A percentile compares a stretch with the other conserved stretches of the same genome.
Evolutionary conservation across 2,329 filamentous ascomycete species (phyloP).

Genomic region (Neobulgaria alba): DNA sequence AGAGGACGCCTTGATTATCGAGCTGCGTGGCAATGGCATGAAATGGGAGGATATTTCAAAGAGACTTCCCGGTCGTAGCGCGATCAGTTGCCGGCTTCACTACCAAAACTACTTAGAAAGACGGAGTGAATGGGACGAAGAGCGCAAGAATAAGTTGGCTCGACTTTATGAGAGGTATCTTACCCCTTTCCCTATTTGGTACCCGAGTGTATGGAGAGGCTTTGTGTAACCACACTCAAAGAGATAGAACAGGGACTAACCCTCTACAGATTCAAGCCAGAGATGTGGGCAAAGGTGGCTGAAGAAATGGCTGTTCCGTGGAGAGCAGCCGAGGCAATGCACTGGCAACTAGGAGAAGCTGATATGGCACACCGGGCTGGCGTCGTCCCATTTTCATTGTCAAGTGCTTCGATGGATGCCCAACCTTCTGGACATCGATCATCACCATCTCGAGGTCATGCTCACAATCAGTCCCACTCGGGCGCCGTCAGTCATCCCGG

Average conservation of each 20-base stretch:
- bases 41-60: conserved; percentile 99
- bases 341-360: conserved; percentile 88
- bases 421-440: conserved; percentile 32
- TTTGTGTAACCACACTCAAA: no score
- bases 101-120: conserved; percentile 97
- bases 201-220: no score
- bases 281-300: conserved; percentile 96
- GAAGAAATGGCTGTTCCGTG: conserved; percentile 93
- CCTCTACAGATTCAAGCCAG: conserved; percentile 71
- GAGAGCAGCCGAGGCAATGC: conserved; percentile 94
- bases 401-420: conserved; percentile 44
- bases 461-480: conserved; percentile 22
- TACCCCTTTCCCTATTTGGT: not conserved
- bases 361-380: conserved; percentile 93
- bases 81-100: conserved; percentile 87
- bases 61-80: conserved; percentile 78
- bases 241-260: not conserved
- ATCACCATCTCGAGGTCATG: conserved; percentile 31
- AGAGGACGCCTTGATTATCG: conserved; percentile 89
- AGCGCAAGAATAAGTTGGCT: conserved; percentile 94
- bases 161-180: conserved; percentile 84
- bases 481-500: no score
- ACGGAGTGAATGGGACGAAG: conserved; percentile 91
- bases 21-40: conserved; percentile 82
- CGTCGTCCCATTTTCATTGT: conserved; percentile 73